Evolutionary conservation across 495 filamentous ascomycete genomes (phyloP).

Genomic region (Annulohypoxylon stygium): DNA sequence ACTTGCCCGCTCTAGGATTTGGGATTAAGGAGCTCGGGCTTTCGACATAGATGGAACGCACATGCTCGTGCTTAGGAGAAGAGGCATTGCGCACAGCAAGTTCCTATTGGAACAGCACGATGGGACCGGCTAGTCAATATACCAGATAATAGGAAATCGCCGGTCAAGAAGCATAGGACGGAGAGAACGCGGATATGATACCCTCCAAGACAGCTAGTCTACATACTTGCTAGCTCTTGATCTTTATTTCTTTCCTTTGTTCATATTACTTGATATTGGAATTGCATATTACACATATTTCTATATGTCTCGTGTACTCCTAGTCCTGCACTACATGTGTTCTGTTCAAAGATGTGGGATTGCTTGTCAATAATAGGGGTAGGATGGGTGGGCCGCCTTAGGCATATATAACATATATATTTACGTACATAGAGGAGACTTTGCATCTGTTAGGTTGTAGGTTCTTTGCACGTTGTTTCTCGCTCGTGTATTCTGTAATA

Average conservation of each 20-base stretch:
- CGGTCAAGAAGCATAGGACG: conserved; percentile 22
- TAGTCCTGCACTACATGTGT: background rate
- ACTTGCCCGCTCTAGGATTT: background rate
- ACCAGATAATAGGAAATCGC: conserved; percentile 10
- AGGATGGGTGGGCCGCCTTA: background rate
- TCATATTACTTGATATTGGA: conserved; percentile 13
- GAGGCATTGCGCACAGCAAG: background rate
- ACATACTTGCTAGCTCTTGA: conserved; percentile 9
- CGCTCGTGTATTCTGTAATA: background rate
- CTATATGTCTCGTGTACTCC: background rate
- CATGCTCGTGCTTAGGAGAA: background rate
- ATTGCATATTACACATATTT: conserved; percentile 3
- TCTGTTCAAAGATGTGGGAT: background rate
- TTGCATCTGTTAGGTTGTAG: background rate
- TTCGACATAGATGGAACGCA: background rate
- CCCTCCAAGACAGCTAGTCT: conserved; percentile 25
- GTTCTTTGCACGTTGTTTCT: background rate
- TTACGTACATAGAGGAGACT: background rate
- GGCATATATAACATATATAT: too few species aligned
- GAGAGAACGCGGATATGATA: conserved; percentile 40
- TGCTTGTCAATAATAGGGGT: background rate
- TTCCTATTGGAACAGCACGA: background rate
- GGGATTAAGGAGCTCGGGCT: background rate
- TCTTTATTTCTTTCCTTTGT: conserved; percentile 19
- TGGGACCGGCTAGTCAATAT: conserved; percentile 7